phyloP scores from a whole-genome alignment of 2,329 filamentous ascomycete genomes.

The Karstenula rhodostoma region DNA sequence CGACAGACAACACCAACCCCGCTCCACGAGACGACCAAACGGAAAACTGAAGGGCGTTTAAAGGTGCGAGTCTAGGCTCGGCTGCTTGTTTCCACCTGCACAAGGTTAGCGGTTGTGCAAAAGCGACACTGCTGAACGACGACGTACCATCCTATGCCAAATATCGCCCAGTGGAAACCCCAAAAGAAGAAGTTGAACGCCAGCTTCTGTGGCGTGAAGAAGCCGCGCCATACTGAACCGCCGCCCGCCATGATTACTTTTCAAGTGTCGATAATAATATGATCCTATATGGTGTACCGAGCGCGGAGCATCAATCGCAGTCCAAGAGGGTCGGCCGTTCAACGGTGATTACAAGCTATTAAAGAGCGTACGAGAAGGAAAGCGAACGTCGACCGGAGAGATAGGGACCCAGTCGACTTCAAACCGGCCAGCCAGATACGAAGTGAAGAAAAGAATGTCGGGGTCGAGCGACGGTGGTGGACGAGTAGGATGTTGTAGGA shows the following conservation, averaged over 20 bases:
- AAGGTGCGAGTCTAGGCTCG: constrained; percentile 72
- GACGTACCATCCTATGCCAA: constrained; percentile 83
- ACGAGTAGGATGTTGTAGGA: constrained; percentile 34
- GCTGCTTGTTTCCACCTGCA: constrained; percentile 79
- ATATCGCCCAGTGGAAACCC: constrained; percentile 78
- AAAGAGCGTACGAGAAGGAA: constrained; percentile 44
- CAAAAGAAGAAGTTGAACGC: constrained; percentile 85
- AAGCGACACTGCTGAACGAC: background rate
- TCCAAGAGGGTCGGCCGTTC: constrained; percentile 30
- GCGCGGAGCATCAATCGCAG: constrained; percentile 25
- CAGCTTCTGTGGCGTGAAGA: constrained; percentile 73
- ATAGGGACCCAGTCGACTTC: constrained; percentile 46
- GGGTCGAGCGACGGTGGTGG: constrained; percentile 41
- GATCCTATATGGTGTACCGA: constrained; percentile 20
- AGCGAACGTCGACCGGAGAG: constrained; percentile 43
- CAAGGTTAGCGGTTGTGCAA: constrained; percentile 30
- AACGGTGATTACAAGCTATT: constrained; percentile 47
- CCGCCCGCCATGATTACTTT: constrained; percentile 23
- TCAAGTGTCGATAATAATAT: constrained; percentile 16
- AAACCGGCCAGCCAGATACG: constrained; percentile 53
- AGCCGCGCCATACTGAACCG: constrained; percentile 23
- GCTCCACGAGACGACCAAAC: constrained; percentile 97
- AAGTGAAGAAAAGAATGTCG: constrained; percentile 51
- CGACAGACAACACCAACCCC: constrained; percentile 82
- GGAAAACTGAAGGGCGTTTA: constrained; percentile 85